Base-by-base conservation (phyloP, 495 filamentous ascomycete species). In the Geoglossum glabrum region DNA sequence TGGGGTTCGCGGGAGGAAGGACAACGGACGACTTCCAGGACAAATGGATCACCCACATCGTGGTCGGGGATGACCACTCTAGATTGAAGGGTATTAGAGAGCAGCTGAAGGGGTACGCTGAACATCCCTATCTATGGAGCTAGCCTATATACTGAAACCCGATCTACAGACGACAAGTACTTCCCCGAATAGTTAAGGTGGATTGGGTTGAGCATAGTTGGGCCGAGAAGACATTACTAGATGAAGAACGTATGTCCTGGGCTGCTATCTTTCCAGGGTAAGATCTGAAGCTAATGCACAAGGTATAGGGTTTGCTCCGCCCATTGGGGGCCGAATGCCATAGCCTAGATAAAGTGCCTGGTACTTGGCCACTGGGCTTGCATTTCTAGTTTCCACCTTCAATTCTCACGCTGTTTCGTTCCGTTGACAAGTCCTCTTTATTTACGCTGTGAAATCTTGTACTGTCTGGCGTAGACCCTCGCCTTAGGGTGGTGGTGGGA, bases 141-240 rank as follows among this genome's bases (percentile, higher is more conserved):
- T 61, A 63, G 19, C 38, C 36, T 25, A 47, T 50, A n/a, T 56
- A 55, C 46, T 57, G 45, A 34, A 26, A 33, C 57, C 52, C 21
- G 55, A 61, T 60, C 60, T 56, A 59, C 30, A 65, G 60, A 36
- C 65, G 69, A 11, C 65, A 67, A 47, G 75, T 71, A 52, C 61
- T 87, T 17, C 87, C 90, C 0, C 74, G 89, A 62, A 68, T 94
- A 26, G 84, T 96, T 13, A 79, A 69, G 1, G 61, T 71, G 26
- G 71, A 73, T 21, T 98, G 92, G 92, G 71, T 95, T 0, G 74
- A 80, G 54, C 79, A 87, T 59, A 84, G 85, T 63, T 93, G 90
- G 86, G 70, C 70, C 59, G 83, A 87, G 67, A 74, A 74, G 58
- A 95, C 90, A 8, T 61, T 85, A 47, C 63, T 97, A 56, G 88